These are phyloP conservation scores for Edaphochlamys debaryana DNA, from an alignment of 139 green algal species.

Conservation along the genomic window DNA sequence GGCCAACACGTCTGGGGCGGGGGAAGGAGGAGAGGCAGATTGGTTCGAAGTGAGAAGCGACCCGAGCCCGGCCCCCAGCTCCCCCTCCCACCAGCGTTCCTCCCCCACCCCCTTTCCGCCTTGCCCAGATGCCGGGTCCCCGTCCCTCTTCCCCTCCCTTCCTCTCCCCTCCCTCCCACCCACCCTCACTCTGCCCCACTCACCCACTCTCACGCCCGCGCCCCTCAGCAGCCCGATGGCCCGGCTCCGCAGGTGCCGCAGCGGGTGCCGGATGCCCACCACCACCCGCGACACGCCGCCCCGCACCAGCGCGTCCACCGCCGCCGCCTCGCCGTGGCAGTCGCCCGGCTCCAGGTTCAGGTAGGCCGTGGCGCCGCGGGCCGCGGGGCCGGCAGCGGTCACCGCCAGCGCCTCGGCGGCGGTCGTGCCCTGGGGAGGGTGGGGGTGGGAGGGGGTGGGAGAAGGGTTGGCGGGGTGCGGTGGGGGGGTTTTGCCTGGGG, in stretches of 20 bases:
- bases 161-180: neutral
- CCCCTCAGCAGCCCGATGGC: conserved; percentile 70
- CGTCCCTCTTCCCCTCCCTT: too few species aligned
- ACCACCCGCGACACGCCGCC: conserved; percentile 87
- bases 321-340: conserved; percentile 86
- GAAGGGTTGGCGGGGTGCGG: neutral
- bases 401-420: conserved; percentile 75
- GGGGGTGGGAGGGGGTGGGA: neutral
- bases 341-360: conserved; percentile 93
- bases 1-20: conserved; percentile 35
- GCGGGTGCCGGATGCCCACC: conserved; percentile 91
- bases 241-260: conserved; percentile 75
- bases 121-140: too few species aligned
- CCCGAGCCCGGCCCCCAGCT: too few species aligned
- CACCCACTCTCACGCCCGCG: conserved; percentile 81
- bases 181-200: conserved; percentile 39
- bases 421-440: conserved; percentile 67
- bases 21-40: too few species aligned
- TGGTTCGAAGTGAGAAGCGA: too few species aligned
- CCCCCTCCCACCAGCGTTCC: too few species aligned
- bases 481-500: too few species aligned
- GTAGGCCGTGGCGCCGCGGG: conserved; percentile 82
- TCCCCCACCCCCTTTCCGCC: too few species aligned
- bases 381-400: conserved; percentile 41
- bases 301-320: conserved; percentile 76